Evolutionary conservation across 192 early-diverging fungal genomes (phyloP), one percentile per base, ranked within the genome.

Genomic region (Chytriomyces sp.): DNA sequence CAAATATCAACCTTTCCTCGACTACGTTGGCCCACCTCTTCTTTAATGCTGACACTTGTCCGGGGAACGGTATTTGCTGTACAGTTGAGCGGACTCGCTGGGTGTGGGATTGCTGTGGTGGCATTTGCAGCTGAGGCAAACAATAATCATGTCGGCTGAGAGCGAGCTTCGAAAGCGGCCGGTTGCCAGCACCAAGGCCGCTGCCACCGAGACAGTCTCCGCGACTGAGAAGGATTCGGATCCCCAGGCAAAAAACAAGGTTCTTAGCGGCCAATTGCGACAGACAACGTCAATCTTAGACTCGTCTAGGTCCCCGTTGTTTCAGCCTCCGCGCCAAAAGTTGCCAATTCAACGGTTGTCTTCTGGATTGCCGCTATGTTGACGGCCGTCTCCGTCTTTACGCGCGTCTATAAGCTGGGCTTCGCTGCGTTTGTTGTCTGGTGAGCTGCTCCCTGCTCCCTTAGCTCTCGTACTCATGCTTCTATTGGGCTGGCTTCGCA

Each of bases 161-260:
- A 49, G 17, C 17, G 44, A 49, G 44, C 22, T 49, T 14, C 44
- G 44, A 22, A 49, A 49, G 44, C 14, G 44, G 22, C 44, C 44
- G 17, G 44, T 22, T 22, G 44, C 44, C 14, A 49, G 44, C 44
- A 22, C 44, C 17, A 49, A 49, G 2, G 17, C 44, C 17, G 44
- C 14, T 2, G 14, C 3, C 44, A 22, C 14, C 17, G 91, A 98
- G 78, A 89, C 92, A 30, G 98, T 98, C 26, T 93, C 98, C 14
- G 95, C 96, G 33, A 98, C 36, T 17, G 31, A 22, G 28, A 12
- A n/a, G 2, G 62, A 64, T 30, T 4, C 39, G 17, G 62, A 64
- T 64, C 62, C 39, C n/a, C 62, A 64, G 62, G 62, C 39, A 7
- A 64, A 64, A 28, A 25, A 25, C 0, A 64, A 64, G 39, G 59